A percentile compares a stretch with the other conserved stretches of the same genome.
Evolutionary conservation across 306 rosid species (phyloP).

Genomic region (Sicyos baderoa): DNA sequence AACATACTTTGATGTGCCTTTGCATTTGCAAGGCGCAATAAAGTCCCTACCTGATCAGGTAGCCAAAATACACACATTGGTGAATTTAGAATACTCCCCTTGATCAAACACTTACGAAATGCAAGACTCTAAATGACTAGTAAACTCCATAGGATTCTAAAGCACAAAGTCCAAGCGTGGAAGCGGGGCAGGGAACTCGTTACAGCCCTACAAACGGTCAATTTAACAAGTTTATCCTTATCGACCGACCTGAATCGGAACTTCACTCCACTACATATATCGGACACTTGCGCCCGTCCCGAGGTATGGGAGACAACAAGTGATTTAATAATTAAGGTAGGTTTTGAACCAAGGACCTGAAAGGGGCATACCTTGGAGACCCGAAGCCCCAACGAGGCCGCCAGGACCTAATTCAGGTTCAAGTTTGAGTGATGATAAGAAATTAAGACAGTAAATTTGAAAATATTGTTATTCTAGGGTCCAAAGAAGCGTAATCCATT

Average conservation of each 20-base stretch:
- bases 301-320: too few species aligned
- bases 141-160: background rate
- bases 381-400: too few species aligned
- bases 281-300: too few species aligned
- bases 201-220: background rate
- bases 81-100: slow-evolving; percentile 18
- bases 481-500: background rate
- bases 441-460: background rate
- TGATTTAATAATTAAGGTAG: too few species aligned
- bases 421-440: background rate
- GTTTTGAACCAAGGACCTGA: too few species aligned
- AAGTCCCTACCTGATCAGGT: slow-evolving; percentile 80
- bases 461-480: background rate
- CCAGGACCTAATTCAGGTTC: slow-evolving; percentile 9
- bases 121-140: background rate
- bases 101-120: background rate
- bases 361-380: too few species aligned
- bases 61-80: slow-evolving; percentile 8
- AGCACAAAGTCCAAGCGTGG: background rate
- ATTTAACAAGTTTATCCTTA: background rate
- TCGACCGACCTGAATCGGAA: too few species aligned
- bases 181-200: background rate
- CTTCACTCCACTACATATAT: too few species aligned
- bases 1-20: slow-evolving; percentile 90
- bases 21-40: slow-evolving; percentile 96